Conservation (phyloP, 164 flowering plant species). For the Dillenia suffruticosa region DNA sequence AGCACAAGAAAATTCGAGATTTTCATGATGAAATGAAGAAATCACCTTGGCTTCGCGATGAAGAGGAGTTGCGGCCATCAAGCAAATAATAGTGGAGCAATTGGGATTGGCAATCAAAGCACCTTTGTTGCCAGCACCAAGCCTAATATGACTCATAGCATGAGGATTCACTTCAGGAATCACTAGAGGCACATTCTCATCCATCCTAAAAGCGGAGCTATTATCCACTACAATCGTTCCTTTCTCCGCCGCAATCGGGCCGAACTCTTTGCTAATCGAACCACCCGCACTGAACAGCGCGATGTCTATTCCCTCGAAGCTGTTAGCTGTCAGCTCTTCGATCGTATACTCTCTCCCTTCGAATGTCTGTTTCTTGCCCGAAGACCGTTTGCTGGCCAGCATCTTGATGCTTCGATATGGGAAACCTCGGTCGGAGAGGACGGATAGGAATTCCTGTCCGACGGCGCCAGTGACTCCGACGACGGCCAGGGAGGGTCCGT, state of each 20-base stretch:
- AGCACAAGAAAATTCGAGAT: too few relatives aligned
- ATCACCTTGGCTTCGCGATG: conserved; percentile 88
- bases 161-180: conserved; percentile 96
- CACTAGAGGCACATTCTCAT: conserved; percentile 72
- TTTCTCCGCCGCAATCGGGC: conserved; percentile 65
- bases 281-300: conserved; percentile 98
- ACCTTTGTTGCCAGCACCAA: conserved; percentile 70
- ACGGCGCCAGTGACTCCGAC: conserved; percentile 99
- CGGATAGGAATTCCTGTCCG: conserved; percentile 92
- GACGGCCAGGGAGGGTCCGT: conserved; percentile 83
- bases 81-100: conserved; percentile 97
- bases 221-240: conserved; percentile 91
- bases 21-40: too few relatives aligned
- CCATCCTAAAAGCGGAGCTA: conserved; percentile 97
- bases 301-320: conserved; percentile 84
- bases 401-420: conserved; percentile 80
- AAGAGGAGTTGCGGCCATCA: conserved; percentile 97
- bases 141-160: conserved; percentile 70
- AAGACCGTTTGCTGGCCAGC: conserved; percentile 92
- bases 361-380: conserved; percentile 58
- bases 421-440: conserved; percentile 78
- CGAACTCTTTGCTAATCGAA: conserved; percentile 82
- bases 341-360: conserved; percentile 50
- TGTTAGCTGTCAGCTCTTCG: conserved; percentile 72
- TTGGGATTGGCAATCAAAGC: conserved; percentile 93